A percentile compares a stretch with the other conserved stretches of the same genome.
Conservation (phyloP, 2,329 filamentous ascomycete species). For the Verticillium nubilum region DNA sequence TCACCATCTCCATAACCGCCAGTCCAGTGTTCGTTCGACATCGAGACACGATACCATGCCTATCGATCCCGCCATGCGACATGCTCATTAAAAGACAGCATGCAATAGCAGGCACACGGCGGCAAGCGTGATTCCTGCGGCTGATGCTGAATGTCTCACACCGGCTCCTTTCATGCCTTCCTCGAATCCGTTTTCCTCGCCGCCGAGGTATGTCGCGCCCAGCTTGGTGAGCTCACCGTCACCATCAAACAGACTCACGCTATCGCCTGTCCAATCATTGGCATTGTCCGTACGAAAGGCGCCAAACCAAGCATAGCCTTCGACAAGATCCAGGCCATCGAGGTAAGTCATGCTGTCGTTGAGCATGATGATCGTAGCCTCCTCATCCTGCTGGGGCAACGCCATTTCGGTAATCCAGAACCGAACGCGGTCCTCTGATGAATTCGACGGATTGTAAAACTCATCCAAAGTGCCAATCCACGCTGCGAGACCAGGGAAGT, state of each 20-base stretch:
- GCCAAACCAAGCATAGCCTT: slow-evolving; percentile 36
- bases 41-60: too few species aligned
- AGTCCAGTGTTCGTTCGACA: too few species aligned
- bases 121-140: neutral
- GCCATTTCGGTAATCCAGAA: slow-evolving; percentile 37
- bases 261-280: slow-evolving; percentile 32
- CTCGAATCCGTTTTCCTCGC: slow-evolving; percentile 29
- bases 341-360: slow-evolving; percentile 29
- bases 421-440: slow-evolving; percentile 12
- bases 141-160: neutral
- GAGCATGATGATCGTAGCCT: slow-evolving; percentile 31
- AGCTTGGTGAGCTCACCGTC: slow-evolving; percentile 31
- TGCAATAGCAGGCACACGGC: too few species aligned
- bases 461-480: slow-evolving; percentile 28
- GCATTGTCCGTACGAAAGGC: slow-evolving; percentile 29
- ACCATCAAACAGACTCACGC: slow-evolving; percentile 28
- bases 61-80: too few species aligned
- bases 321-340: slow-evolving; percentile 25
- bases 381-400: slow-evolving; percentile 24
- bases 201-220: slow-evolving; percentile 31
- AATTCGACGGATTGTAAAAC: slow-evolving; percentile 23
- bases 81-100: too few species aligned
- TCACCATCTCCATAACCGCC: too few species aligned
- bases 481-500: slow-evolving; percentile 25
- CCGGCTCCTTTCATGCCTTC: slow-evolving; percentile 19